Evolutionary conservation across 2,329 filamentous ascomycete genomes (phyloP).

Genomic region (Coniochaeta hoffmannii): DNA sequence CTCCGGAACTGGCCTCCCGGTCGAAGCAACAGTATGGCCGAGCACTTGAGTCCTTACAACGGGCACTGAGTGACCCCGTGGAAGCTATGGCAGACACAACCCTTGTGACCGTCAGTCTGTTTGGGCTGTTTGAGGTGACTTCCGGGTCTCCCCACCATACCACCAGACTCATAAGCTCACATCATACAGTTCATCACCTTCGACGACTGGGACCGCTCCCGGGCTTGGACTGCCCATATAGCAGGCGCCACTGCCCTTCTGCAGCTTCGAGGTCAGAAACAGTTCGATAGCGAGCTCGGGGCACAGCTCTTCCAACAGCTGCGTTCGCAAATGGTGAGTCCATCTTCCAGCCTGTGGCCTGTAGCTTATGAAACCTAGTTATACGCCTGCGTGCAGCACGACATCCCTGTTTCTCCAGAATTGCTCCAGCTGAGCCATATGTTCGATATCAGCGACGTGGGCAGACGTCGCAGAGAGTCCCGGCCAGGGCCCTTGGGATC

Average conservation of each 20-base stretch:
- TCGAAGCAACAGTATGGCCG: conserved; percentile 13
- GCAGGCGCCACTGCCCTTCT: conserved; percentile 16
- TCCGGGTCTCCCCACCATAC: neutral
- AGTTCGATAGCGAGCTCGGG: conserved; percentile 15
- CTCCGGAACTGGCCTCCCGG: conserved; percentile 10
- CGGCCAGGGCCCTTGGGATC: conserved; percentile 5
- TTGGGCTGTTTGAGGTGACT: conserved; percentile 17
- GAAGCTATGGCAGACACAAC: conserved; percentile 12
- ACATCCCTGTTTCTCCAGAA: conserved; percentile 8
- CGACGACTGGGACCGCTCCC: conserved; percentile 11
- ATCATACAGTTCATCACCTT: conserved; percentile 12
- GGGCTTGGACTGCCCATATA: conserved; percentile 15
- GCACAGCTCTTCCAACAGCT: conserved; percentile 15
- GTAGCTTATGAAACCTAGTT: conserved; percentile 6
- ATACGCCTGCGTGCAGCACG: conserved; percentile 14
- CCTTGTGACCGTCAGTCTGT: conserved; percentile 15
- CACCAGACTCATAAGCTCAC: neutral
- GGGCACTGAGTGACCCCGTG: conserved; percentile 9
- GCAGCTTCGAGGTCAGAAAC: conserved; percentile 15
- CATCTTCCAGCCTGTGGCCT: neutral
- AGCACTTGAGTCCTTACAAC: conserved; percentile 10
- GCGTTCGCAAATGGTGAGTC: conserved; percentile 18
- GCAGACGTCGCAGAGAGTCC: neutral
- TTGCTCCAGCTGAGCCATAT: conserved; percentile 1
- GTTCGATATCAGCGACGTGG: conserved; percentile 5